These are phyloP conservation scores for Meyerozyma sp. DNA, from an alignment of 1,139 yeast genomes.

Conservation along the genomic window DNA sequence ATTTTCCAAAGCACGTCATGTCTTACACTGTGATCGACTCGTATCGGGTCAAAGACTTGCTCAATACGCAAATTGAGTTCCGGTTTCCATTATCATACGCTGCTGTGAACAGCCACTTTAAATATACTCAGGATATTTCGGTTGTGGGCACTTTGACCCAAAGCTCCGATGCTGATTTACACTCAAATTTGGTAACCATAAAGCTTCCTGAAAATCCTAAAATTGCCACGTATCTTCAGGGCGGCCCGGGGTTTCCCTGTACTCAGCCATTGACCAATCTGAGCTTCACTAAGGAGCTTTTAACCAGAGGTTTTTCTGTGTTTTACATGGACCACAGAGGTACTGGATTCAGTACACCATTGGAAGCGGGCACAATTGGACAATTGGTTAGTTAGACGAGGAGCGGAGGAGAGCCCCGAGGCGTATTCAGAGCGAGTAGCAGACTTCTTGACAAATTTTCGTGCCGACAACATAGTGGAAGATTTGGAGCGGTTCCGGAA, in stretches of 20 bases:
- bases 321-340: slow-evolving; percentile 55
- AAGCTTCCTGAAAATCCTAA: slow-evolving; percentile 25
- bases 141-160: slow-evolving; percentile 34
- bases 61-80: slow-evolving; percentile 22
- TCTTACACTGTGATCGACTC: slow-evolving; percentile 17
- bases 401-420: slow-evolving; percentile 13
- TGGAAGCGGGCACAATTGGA: slow-evolving; percentile 29
- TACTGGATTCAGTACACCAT: slow-evolving; percentile 47
- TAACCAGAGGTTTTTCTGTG: slow-evolving; percentile 42
- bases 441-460: slow-evolving; percentile 35
- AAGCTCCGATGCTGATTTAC: slow-evolving; percentile 18
- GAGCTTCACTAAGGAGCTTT: slow-evolving; percentile 31
- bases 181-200: slow-evolving; percentile 7
- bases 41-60: slow-evolving; percentile 21
- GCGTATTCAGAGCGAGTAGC: slow-evolving; percentile 22
- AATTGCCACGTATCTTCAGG: slow-evolving; percentile 44
- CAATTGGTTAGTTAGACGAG: slow-evolving; percentile 11
- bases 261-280: slow-evolving; percentile 30
- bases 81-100: slow-evolving; percentile 24
- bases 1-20: neutral
- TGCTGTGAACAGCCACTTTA: slow-evolving; percentile 5
- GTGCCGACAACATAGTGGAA: slow-evolving; percentile 48
- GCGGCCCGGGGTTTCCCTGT: slow-evolving; percentile 56
- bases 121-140: slow-evolving; percentile 13
- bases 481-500: slow-evolving; percentile 45